Conservation (phyloP, 306 rosid genomes). For the Rosa multiflora region DNA sequence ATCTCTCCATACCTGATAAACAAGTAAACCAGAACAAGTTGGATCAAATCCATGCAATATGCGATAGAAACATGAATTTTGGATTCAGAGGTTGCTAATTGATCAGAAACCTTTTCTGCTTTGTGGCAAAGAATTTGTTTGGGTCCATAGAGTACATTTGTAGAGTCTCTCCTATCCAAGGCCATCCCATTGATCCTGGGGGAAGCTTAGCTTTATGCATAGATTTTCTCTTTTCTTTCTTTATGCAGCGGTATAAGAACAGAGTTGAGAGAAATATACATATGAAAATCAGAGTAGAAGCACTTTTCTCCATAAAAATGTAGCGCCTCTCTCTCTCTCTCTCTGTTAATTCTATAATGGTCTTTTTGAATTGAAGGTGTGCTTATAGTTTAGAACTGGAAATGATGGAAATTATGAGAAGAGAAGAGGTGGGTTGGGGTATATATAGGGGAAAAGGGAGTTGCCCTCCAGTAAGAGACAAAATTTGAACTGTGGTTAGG, state of each 20-base stretch:
- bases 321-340: constrained; percentile 15
- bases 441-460: constrained; percentile 18
- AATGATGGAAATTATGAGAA: neutral
- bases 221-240: constrained; percentile 23
- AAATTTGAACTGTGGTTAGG: neutral
- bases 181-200: constrained; percentile 95
- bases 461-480: neutral
- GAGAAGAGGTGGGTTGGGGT: constrained; percentile 13
- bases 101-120: constrained; percentile 65
- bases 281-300: constrained; percentile 26
- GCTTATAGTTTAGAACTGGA: constrained; percentile 4
- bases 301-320: constrained; percentile 53
- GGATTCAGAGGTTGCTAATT: neutral
- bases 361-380: neutral
- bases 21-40: neutral
- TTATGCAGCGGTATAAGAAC: constrained; percentile 30
- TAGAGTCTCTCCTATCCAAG: constrained; percentile 71
- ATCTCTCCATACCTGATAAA: constrained; percentile 74
- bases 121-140: constrained; percentile 60
- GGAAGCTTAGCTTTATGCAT: constrained; percentile 46
- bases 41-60: constrained; percentile 16
- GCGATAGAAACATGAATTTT: neutral
- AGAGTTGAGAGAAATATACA: constrained; percentile 45
- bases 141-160: constrained; percentile 88
- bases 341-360: no score